phyloP scores from a whole-genome alignment of 345 rosid genomes.

The Alliaria petiolata region DNA sequence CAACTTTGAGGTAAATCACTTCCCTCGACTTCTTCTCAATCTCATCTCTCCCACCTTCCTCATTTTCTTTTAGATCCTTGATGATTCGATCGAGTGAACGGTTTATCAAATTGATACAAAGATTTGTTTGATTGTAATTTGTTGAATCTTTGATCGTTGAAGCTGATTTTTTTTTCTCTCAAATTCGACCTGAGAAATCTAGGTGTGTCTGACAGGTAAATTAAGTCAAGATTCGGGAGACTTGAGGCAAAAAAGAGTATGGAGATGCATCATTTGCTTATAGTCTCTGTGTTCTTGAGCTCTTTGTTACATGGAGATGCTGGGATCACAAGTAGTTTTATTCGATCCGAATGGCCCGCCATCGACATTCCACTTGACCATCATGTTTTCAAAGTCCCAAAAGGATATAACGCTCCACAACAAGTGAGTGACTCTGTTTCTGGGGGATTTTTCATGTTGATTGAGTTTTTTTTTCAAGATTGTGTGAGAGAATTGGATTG shows the following conservation, averaged over 20 bases:
- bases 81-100: neutral
- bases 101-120: neutral
- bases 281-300: conserved; percentile 36
- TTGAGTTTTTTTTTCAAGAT: no score
- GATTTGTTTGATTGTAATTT: neutral
- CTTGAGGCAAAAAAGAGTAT: neutral
- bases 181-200: neutral
- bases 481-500: no score
- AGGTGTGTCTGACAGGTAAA: neutral
- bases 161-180: neutral
- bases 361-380: conserved; percentile 74
- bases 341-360: conserved; percentile 85
- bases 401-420: conserved; percentile 86
- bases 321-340: conserved; percentile 61
- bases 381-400: conserved; percentile 63
- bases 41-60: neutral
- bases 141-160: neutral
- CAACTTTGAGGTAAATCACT: neutral
- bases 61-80: neutral
- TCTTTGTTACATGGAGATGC: conserved; percentile 41
- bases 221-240: neutral
- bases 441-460: no score
- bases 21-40: neutral
- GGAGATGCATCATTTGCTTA: conserved; percentile 24
- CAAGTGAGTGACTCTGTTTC: conserved; percentile 38